Evolutionary conservation across 768 basidiomycete species (phyloP), one percentile per base, ranked within the genome.

Genomic region (Obba rivulosa): DNA sequence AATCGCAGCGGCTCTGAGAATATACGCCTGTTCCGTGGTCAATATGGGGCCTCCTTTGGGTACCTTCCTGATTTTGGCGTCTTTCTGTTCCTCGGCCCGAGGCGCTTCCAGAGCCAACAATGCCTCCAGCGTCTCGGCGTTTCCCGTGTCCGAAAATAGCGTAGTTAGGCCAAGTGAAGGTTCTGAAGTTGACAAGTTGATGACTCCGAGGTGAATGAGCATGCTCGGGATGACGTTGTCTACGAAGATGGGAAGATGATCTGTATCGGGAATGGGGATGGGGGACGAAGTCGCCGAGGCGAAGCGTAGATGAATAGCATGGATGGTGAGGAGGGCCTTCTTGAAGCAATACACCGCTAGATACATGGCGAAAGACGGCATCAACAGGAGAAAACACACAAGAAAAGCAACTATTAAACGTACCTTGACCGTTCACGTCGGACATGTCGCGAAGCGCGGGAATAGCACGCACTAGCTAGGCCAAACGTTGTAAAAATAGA

Each of bases 221-320:
- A 92, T 70, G n/a, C 90, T 89, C 2, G 89, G 87, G 13, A 91
- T 63, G 46, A 92, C 85, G 58, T 92, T 89, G 67, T 92, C 91
- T 3, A 85, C 70, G 59, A 89, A 91, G 36, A 85, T 69, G 8
- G 88, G 87, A 39, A 82, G 65, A 46, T 69, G 67, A 21, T 65
- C 64, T 3, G 82, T 85, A 43, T 73, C 35, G 8, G 57, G 57
- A 7, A 54, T 10, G 17, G 81, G 80, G 57, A 89, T 81, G 11
- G 79, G 73, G 17, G 75, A 63, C 3, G 77, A 70, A 10, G 74
- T 66, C 38, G 69, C 61, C 7, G 76, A 66, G 42, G 78, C 76
- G 68, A 92, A 92, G 39, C 87, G 81, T 38, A 83, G 63, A 21
- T 65, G 67, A 43, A 93, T 66, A 21, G 80, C 82, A 53, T 88